Conservation (phyloP, 176 grass and related monocot genomes). For the Aegilops bicornis region DNA sequence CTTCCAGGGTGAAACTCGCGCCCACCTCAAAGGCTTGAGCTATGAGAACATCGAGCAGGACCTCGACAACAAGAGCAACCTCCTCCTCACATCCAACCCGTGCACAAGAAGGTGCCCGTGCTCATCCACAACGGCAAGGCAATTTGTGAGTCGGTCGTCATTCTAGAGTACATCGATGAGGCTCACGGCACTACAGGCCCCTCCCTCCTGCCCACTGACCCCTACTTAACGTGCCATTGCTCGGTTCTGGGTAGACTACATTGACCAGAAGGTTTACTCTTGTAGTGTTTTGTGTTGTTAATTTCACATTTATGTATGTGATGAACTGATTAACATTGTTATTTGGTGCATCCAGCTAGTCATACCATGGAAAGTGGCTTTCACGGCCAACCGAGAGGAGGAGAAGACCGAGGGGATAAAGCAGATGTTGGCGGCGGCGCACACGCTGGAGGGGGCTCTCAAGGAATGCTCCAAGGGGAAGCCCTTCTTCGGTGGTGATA, state of each 20-base stretch:
- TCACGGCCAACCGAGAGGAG: slow-evolving; percentile 10
- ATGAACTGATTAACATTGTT: neutral
- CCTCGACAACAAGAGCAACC: slow-evolving; percentile 46
- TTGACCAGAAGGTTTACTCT: slow-evolving; percentile 45
- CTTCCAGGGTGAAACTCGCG: slow-evolving; percentile 30
- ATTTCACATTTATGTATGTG: neutral
- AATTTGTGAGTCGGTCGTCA: slow-evolving; percentile 34
- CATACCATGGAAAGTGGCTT: neutral
- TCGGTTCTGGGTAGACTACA: neutral
- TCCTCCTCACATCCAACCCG: slow-evolving; percentile 50
- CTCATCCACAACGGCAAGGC: slow-evolving; percentile 35
- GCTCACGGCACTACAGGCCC: neutral
- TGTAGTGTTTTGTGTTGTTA: neutral
- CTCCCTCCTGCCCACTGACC: slow-evolving; percentile 35
- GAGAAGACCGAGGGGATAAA: slow-evolving; percentile 18
- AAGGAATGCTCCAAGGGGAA: neutral
- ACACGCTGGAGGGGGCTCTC: slow-evolving; percentile 25
- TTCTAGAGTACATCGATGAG: neutral
- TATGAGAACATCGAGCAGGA: slow-evolving; percentile 24
- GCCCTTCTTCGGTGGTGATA: neutral
- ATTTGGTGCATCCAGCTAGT: neutral
- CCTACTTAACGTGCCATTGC: slow-evolving; percentile 26
- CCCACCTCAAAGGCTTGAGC: slow-evolving; percentile 28
- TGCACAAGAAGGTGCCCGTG: slow-evolving; percentile 52
- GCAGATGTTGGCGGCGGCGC: neutral